A percentile compares a stretch with the other conserved stretches of the same genome.
Conservation (phyloP, 148 eudicot genomes). For the Silene uniflora region DNA sequence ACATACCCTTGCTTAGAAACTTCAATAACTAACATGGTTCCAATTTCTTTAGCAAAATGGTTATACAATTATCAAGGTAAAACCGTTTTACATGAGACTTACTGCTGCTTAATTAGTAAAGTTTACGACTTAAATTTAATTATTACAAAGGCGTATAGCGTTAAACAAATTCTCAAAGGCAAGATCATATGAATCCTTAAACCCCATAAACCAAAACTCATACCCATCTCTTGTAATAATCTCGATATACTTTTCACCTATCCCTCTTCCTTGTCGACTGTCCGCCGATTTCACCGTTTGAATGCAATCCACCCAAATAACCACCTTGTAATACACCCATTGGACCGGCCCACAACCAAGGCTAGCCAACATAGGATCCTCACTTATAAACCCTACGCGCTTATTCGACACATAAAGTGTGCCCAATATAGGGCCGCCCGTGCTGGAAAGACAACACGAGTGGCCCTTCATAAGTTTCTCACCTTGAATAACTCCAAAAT, state of each 20-base stretch:
- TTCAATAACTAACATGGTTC: too few species aligned
- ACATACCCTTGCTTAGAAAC: too few species aligned
- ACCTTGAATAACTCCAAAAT: not conserved
- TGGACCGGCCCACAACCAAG: not conserved
- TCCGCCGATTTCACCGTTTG: not conserved
- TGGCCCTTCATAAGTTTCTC: not conserved
- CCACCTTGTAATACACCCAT: not conserved
- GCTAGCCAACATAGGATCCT: not conserved
- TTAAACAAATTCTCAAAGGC: slow-evolving; percentile 6
- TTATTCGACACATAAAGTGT: not conserved
- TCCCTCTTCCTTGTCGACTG: not conserved
- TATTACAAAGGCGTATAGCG: not conserved
- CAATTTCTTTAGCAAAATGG: too few species aligned
- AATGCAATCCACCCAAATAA: not conserved
- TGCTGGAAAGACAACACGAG: not conserved
- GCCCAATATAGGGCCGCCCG: not conserved
- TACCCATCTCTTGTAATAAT: not conserved
- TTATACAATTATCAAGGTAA: too few species aligned
- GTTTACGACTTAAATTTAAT: not conserved
- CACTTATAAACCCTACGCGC: not conserved
- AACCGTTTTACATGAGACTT: not conserved
- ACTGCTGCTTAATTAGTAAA: too few species aligned
- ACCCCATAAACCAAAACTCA: slow-evolving; percentile 5
- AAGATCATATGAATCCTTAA: not conserved
- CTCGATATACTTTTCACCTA: not conserved